phyloP scores from a whole-genome alignment of 164 flowering plant species.

The Sextonia rubra region DNA sequence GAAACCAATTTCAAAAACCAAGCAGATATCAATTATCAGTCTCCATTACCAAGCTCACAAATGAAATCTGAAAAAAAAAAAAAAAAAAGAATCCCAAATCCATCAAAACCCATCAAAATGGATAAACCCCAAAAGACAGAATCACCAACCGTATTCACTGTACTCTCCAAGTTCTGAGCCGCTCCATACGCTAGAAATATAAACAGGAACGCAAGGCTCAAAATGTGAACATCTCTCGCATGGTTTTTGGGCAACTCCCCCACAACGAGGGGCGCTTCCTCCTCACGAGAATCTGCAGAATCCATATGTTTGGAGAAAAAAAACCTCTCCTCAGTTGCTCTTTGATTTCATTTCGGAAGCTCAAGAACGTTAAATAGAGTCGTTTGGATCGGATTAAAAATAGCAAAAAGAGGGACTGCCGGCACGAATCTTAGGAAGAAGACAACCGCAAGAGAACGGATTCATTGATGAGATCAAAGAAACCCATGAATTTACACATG shows the following conservation, averaged over 20 bases:
- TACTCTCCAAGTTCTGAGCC: constrained; percentile 83
- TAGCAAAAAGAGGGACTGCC: constrained; percentile 1
- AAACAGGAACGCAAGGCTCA: constrained; percentile 70
- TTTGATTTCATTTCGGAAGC: neutral
- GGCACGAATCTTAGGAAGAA: constrained; percentile 16
- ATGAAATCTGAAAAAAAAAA: neutral
- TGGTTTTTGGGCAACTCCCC: constrained; percentile 29
- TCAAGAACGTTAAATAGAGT: neutral
- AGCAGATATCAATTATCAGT: neutral
- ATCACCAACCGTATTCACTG: constrained; percentile 52
- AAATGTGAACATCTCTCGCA: constrained; percentile 64
- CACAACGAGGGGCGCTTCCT: constrained; percentile 45
- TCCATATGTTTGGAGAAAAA: constrained; percentile 5
- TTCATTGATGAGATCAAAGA: constrained; percentile 12
- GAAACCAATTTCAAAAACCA: neutral
- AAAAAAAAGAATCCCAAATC: neutral
- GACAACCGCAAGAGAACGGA: constrained; percentile 2
- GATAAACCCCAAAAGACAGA: neutral
- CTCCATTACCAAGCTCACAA: neutral
- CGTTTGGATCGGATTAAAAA: neutral
- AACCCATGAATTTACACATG: neutral
- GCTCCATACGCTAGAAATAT: constrained; percentile 88
- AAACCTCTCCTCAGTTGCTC: neutral
- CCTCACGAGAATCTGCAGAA: constrained; percentile 25
- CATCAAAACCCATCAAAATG: neutral